A percentile compares a stretch with the other conserved stretches of the same genome.
phyloP scores from a whole-genome alignment of 805 yeast species.

The Pichia insulana region DNA sequence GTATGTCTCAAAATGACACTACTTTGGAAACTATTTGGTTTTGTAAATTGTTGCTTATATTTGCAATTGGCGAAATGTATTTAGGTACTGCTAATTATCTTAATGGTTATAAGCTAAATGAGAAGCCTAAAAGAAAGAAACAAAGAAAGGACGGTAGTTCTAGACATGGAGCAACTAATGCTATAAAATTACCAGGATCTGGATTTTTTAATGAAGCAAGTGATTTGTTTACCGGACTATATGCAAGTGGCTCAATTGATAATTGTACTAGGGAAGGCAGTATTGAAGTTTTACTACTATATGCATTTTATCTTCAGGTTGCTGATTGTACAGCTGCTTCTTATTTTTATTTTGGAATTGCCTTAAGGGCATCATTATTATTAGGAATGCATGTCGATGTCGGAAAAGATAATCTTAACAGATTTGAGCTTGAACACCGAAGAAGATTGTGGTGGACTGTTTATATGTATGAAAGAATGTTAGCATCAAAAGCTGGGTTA shows the following conservation, averaged over 20 bases:
- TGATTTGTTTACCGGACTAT: constrained; percentile 66
- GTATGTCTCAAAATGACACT: constrained; percentile 36
- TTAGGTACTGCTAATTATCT: constrained; percentile 63
- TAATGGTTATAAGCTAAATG: constrained; percentile 37
- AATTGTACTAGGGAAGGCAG: constrained; percentile 74
- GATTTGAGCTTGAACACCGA: constrained; percentile 47
- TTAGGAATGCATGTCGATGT: constrained; percentile 80
- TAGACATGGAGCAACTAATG: background rate
- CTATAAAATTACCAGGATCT: constrained; percentile 61
- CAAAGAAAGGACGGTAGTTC: constrained; percentile 9
- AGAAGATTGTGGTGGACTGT: constrained; percentile 34
- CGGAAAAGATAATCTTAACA: constrained; percentile 48
- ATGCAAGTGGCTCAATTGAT: constrained; percentile 74
- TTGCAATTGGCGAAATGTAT: constrained; percentile 79
- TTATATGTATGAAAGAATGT: constrained; percentile 50
- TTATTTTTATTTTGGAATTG: constrained; percentile 71
- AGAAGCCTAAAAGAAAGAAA: constrained; percentile 17
- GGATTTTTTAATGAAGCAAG: constrained; percentile 73
- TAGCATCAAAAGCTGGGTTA: constrained; percentile 73
- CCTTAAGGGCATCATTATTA: constrained; percentile 61
- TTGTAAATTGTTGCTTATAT: constrained; percentile 62
- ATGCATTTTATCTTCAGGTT: constrained; percentile 74
- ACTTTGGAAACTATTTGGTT: constrained; percentile 73
- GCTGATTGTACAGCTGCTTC: constrained; percentile 81
- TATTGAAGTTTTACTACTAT: constrained; percentile 62